phyloP scores from a whole-genome alignment of 805 yeast genomes.

The Monosporozyma aquatica region DNA sequence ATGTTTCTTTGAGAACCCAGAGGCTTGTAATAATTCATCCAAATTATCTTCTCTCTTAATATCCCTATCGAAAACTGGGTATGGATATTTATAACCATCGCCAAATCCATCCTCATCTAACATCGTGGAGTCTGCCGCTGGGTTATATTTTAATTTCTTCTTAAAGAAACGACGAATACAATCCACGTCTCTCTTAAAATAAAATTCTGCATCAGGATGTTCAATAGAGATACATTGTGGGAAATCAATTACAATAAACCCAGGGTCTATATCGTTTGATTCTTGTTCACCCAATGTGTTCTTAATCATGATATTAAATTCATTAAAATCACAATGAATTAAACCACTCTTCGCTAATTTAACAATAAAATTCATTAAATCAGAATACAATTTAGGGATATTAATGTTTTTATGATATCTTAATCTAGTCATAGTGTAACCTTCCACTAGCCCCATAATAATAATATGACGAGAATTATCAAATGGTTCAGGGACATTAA shows the following conservation, averaged over 20 bases:
- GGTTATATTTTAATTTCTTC: slow-evolving; percentile 65
- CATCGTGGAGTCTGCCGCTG: slow-evolving; percentile 60
- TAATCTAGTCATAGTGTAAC: slow-evolving; percentile 83
- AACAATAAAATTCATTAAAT: slow-evolving; percentile 80
- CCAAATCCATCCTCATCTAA: slow-evolving; percentile 73
- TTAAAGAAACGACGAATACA: slow-evolving; percentile 80
- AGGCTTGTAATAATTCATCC: slow-evolving; percentile 85
- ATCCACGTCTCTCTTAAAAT: slow-evolving; percentile 87
- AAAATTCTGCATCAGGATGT: slow-evolving; percentile 79
- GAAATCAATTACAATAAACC: slow-evolving; percentile 90
- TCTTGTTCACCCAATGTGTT: slow-evolving; percentile 39
- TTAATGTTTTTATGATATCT: slow-evolving; percentile 48
- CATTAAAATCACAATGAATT: slow-evolving; percentile 96
- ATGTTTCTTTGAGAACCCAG: slow-evolving; percentile 63
- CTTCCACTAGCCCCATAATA: slow-evolving; percentile 83
- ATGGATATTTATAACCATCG: slow-evolving; percentile 65
- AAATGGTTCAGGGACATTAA: slow-evolving; percentile 78
- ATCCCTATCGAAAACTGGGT: slow-evolving; percentile 74
- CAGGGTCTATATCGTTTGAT: slow-evolving; percentile 42
- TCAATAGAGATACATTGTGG: slow-evolving; percentile 95
- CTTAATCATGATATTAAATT: slow-evolving; percentile 84
- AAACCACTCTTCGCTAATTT: slow-evolving; percentile 78
- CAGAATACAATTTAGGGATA: slow-evolving; percentile 65
- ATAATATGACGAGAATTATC: slow-evolving; percentile 89
- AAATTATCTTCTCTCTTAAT: slow-evolving; percentile 57